Conservation (phyloP, 495 filamentous ascomycete species). For the Penicillium angulare region DNA sequence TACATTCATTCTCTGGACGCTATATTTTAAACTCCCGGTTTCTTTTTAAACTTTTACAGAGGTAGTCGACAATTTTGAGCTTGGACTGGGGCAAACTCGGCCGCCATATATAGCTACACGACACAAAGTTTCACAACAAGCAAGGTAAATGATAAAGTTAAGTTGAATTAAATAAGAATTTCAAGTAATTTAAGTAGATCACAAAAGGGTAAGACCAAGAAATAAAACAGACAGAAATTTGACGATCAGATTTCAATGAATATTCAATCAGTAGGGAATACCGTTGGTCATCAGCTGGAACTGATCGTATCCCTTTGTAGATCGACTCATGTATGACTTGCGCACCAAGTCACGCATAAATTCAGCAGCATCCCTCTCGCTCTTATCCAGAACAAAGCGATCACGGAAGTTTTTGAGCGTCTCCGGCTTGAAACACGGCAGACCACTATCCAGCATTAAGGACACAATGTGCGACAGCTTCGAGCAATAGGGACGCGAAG, state of each 20-base stretch:
- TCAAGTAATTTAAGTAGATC: too few relatives aligned
- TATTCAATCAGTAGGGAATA: conserved; percentile 73
- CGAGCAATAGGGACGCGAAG: conserved; percentile 78
- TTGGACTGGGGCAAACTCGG: too few relatives aligned
- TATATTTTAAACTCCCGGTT: too few relatives aligned
- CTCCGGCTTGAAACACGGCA: conserved; percentile 98
- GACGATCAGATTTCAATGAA: not conserved
- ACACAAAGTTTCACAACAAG: too few relatives aligned
- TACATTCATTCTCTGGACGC: too few relatives aligned
- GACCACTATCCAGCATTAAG: conserved; percentile 92
- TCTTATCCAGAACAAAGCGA: conserved; percentile 90
- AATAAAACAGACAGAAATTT: not conserved
- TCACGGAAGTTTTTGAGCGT: conserved; percentile 90
- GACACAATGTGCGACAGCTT: conserved; percentile 86
- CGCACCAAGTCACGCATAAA: conserved; percentile 85
- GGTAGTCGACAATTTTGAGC: too few relatives aligned
- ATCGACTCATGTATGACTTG: conserved; percentile 84
- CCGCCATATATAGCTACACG: too few relatives aligned
- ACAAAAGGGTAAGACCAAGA: not conserved
- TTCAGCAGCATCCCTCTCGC: conserved; percentile 90
- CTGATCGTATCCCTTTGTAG: conserved; percentile 91
- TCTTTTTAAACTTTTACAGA: too few relatives aligned
- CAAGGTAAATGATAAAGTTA: too few relatives aligned
- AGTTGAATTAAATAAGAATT: too few relatives aligned
- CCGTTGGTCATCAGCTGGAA: conserved; percentile 97